Evolutionary conservation across 495 filamentous ascomycete genomes (phyloP).

Genomic region (Neurospora tetrasperma): DNA sequence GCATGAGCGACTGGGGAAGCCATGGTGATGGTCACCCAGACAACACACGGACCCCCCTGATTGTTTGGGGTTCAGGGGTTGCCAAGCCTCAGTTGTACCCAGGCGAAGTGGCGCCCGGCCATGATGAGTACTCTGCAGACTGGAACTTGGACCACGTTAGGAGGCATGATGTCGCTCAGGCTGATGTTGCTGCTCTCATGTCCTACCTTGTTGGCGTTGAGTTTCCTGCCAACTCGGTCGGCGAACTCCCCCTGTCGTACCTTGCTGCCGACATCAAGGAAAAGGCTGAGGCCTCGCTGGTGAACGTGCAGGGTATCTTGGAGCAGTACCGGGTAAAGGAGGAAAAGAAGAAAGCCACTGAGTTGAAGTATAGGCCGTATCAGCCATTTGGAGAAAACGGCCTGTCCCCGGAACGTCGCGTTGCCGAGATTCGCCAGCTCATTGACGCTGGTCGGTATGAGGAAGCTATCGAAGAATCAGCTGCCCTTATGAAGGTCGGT

Average conservation of each 20-base stretch:
- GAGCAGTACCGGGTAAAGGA: conserved; percentile 98
- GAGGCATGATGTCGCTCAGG: conserved; percentile 86
- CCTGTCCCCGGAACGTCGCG: conserved; percentile 55
- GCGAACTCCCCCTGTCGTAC: conserved; percentile 79
- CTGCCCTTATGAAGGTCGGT: conserved; percentile 62
- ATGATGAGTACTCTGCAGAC: conserved; percentile 86
- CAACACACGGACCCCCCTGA: conserved; percentile 89
- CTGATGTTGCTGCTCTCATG: conserved; percentile 95
- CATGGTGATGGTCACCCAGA: conserved; percentile 97
- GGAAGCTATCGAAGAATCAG: conserved; percentile 64
- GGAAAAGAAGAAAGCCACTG: conserved; percentile 61
- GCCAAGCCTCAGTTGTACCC: conserved; percentile 55
- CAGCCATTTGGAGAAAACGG: conserved; percentile 46
- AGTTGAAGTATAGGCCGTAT: conserved; percentile 71
- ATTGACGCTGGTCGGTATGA: conserved; percentile 60
- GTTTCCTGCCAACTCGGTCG: conserved; percentile 94
- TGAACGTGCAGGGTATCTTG: conserved; percentile 79
- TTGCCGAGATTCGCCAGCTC: conserved; percentile 53
- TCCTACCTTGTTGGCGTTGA: conserved; percentile 84
- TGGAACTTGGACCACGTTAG: conserved; percentile 75
- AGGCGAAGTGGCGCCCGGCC: conserved; percentile 53
- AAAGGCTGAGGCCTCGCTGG: conserved; percentile 77
- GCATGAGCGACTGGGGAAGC: conserved; percentile 97
- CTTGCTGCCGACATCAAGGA: conserved; percentile 57
- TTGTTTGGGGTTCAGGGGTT: conserved; percentile 91